Percentiles rank a stretch among this genome's conserved stretches.
These are phyloP conservation scores for Penicillium sp. DNA, from an alignment of 2,329 filamentous ascomycete species.

Conservation along the genomic window DNA sequence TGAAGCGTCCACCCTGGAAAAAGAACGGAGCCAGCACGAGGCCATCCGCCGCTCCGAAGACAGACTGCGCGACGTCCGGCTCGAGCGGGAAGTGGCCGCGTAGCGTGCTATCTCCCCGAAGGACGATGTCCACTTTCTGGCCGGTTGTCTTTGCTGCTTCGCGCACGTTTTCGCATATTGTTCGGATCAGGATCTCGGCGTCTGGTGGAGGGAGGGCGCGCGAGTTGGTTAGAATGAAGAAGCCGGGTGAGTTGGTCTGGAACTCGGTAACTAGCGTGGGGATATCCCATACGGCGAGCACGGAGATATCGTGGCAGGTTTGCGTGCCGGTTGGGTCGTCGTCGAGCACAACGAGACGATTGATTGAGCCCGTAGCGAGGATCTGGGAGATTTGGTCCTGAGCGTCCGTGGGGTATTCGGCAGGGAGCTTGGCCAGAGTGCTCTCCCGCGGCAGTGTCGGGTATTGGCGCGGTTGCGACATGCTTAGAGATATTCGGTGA, in stretches of 20 bases:
- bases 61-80: constrained; percentile 53
- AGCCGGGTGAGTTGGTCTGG: constrained; percentile 47
- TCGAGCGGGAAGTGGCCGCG: constrained; percentile 61
- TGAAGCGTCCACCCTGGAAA: constrained; percentile 60
- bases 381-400: constrained; percentile 35
- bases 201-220: constrained; percentile 55
- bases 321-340: constrained; percentile 64
- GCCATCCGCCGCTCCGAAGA: constrained; percentile 54
- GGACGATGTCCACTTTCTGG: constrained; percentile 56
- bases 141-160: constrained; percentile 45
- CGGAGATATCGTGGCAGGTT: constrained; percentile 60
- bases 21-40: constrained; percentile 63
- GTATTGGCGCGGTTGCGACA: constrained; percentile 26
- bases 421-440: constrained; percentile 32
- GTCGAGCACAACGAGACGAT: constrained; percentile 45
- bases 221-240: constrained; percentile 64
- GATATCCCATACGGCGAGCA: constrained; percentile 58
- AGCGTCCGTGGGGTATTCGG: constrained; percentile 32
- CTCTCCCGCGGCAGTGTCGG: constrained; percentile 27
- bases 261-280: constrained; percentile 51
- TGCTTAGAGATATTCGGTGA: constrained; percentile 2
- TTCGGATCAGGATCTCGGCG: constrained; percentile 51
- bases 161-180: constrained; percentile 55
- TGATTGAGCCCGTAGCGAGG: constrained; percentile 30
- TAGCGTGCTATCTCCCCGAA: constrained; percentile 60